A percentile compares a stretch with the other conserved stretches of the same genome.
Evolutionary conservation across 148 eudicot genomes (phyloP).

Genomic region (Silene latifolia): DNA sequence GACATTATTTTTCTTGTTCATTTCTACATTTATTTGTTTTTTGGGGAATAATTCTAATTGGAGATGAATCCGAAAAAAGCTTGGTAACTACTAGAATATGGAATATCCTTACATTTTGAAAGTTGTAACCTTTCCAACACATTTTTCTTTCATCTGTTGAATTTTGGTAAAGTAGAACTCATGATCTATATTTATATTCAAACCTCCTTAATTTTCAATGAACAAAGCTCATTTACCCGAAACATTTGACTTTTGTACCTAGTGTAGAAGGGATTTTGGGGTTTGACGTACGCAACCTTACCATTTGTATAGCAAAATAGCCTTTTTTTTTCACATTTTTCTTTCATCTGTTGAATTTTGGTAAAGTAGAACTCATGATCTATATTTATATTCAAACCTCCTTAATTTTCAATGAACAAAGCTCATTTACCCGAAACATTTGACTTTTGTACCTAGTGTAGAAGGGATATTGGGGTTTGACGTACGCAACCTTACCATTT

Average conservation of each 20-base stretch:
- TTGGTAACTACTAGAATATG: neutral
- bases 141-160: neutral
- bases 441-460: neutral
- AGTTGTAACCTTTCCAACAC: neutral
- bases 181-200: neutral
- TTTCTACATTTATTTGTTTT: neutral
- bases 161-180: neutral
- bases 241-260: neutral
- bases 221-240: neutral
- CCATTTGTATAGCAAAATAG: neutral
- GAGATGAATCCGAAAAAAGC: neutral
- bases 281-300: neutral
- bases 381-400: neutral
- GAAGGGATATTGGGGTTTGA: neutral
- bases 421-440: neutral
- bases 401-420: neutral
- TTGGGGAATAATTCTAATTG: neutral
- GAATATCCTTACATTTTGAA: slow-evolving; percentile 22
- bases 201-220: neutral
- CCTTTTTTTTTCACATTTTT: neutral
- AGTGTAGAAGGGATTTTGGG: neutral
- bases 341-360: neutral
- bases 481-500: neutral
- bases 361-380: neutral
- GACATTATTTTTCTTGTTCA: neutral